Evolutionary conservation across 768 basidiomycete species (phyloP).

Genomic region (Daedalea quercina): DNA sequence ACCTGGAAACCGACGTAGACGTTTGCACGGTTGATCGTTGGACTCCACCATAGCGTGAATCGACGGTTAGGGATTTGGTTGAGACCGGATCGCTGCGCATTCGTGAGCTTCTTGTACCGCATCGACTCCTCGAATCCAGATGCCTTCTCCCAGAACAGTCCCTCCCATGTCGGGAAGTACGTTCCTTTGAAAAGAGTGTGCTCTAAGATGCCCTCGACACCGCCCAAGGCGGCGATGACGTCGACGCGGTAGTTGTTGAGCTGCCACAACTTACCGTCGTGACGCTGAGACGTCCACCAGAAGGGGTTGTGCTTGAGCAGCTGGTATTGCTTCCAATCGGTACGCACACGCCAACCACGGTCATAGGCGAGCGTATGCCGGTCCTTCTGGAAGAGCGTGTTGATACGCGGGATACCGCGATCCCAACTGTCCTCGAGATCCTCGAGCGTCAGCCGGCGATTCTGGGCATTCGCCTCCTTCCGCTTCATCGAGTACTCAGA

Average conservation of each 20-base stretch:
- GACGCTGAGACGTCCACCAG: constrained; percentile 99
- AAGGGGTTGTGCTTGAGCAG: constrained; percentile 93
- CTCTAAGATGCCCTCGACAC: constrained; percentile 94
- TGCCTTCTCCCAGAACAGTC: constrained; percentile 98
- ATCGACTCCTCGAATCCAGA: constrained; percentile 96
- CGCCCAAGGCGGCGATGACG: constrained; percentile 95
- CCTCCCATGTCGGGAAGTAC: constrained; percentile 97
- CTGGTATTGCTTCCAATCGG: constrained; percentile 98
- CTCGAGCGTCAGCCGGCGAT: constrained; percentile 92
- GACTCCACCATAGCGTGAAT: constrained; percentile 99
- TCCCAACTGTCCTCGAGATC: constrained; percentile 99
- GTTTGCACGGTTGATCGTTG: constrained; percentile 98
- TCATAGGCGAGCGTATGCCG: constrained; percentile 97
- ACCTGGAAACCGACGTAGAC: constrained; percentile 99
- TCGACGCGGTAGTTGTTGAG: constrained; percentile 98
- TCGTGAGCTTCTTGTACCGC: constrained; percentile 95
- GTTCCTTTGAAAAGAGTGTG: constrained; percentile 98
- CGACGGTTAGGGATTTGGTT: constrained; percentile 98
- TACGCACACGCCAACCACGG: constrained; percentile 97
- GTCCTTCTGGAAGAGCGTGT: constrained; percentile 98
- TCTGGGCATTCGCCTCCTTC: constrained; percentile 99
- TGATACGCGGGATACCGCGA: constrained; percentile 96
- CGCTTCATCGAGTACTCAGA: constrained; percentile 99
- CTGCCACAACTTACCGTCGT: constrained; percentile 95
- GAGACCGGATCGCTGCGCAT: constrained; percentile 96